Base-by-base conservation (phyloP, 495 filamentous ascomycete species). In the Ramalina intermedia region DNA sequence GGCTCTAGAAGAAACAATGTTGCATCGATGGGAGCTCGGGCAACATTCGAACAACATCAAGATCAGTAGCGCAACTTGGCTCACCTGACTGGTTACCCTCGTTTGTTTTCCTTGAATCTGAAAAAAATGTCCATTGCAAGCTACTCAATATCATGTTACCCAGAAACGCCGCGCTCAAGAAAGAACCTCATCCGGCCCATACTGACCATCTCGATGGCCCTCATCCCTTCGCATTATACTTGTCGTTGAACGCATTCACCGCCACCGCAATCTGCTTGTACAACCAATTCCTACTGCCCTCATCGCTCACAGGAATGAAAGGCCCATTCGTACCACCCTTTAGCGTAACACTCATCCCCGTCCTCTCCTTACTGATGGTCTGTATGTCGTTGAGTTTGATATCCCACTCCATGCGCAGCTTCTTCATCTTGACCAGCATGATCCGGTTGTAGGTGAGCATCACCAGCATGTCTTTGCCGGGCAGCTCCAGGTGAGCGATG, bases 331-430 rank as follows among this genome's bases (percentile, higher is more conserved):
- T 85, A 11, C 86, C 87, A 1, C 87, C 89, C 53, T 94, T 84
- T 53, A 96, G 67, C 38, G 84, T 80, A 51, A 96, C 75, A 43
- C 82, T 85, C 70, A 98, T 79, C 7, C 91, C 91, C 11, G 93
- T 98, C 50, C 91, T 69, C 71, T 98, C 91, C 69, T 96, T 98
- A 26, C 81, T 82, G 50, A 98, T 96, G 0, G 87, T 95, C 74
- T 96, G 89, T 36, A 98, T 80, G 58, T 98, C 90, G 55, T 91
- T 94, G 43, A 98, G 69, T 27, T 85, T 84, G 21, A 96, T 85
- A 56, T 96, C 90, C 91, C 91, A 98, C 63, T 96, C 89, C 33
- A 78, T 87, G 53, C 76, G 75, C 56, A 98, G 69, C 62, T 79
- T 82, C 64, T 91, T 82, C 24, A 79, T 82, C 56, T 87, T 76